Percentiles rank a stretch among this genome's conserved stretches.
These are phyloP conservation scores for Oenanthe javanica DNA, from an alignment of 140 eudicot genomes.

Conservation along the genomic window DNA sequence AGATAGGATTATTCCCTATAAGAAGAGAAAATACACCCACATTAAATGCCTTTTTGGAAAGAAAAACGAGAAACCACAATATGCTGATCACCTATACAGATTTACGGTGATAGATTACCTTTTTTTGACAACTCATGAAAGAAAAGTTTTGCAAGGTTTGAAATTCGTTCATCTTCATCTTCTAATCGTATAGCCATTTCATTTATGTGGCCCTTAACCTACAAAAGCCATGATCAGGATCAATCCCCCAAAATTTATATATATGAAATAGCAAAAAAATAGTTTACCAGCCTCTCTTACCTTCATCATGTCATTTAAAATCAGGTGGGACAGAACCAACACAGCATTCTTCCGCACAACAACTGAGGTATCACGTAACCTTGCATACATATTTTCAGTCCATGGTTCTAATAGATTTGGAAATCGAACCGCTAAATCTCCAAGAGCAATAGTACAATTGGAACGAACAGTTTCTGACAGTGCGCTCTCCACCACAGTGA, in stretches of 20 bases:
- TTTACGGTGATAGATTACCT: constrained; percentile 36
- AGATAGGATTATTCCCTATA: constrained; percentile 88
- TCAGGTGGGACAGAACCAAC: constrained; percentile 97
- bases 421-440: constrained; percentile 94
- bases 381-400: constrained; percentile 92
- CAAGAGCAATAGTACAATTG: constrained; percentile 96
- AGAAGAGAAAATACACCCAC: not conserved
- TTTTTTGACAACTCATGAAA: constrained; percentile 83
- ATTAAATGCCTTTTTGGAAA: not conserved
- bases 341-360: constrained; percentile 95
- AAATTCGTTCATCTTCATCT: constrained; percentile 91
- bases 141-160: constrained; percentile 81
- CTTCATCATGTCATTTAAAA: constrained; percentile 99
- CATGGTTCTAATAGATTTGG: constrained; percentile 96
- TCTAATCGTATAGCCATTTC: constrained; percentile 92
- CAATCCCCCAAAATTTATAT: constrained; percentile 13
- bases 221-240: constrained; percentile 16
- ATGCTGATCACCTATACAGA: not conserved
- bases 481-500: constrained; percentile 93
- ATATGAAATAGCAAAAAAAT: not conserved
- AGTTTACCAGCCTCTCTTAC: constrained; percentile 31
- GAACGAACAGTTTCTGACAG: constrained; percentile 94
- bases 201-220: constrained; percentile 92
- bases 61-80: not conserved
- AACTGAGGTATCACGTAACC: constrained; percentile 72